Evolutionary conservation across 2,329 filamentous ascomycete genomes (phyloP), one percentile per base, ranked within the genome.

Genomic region (Raffaelea arxii): DNA sequence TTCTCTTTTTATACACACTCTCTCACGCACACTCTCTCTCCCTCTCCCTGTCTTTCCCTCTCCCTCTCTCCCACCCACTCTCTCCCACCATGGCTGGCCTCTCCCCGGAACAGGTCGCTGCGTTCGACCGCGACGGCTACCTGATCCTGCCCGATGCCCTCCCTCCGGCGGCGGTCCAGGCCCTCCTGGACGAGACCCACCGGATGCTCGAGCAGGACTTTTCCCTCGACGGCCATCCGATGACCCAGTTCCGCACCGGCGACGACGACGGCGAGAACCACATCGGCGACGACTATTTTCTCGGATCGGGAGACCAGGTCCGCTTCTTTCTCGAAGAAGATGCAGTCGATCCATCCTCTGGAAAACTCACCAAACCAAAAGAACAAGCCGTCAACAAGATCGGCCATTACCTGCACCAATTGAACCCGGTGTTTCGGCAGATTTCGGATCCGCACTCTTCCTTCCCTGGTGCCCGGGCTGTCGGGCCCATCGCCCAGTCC

Each of bases 241-340:
- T 97, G 74, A 97, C 92, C 9, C 84, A 83, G 60, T 98, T 98
- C 75, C 86, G 84, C 25, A 96, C 91, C 0, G 90, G 90, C 55
- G 82, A 78, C 60, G 66, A 66, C 40, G 63, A 61, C 40, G 67
- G 67, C 44, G 62, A 60, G 36, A 76, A 82, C 50, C 91, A 97
- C 66, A 86, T 96, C 11, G 90, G 91, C 51, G 92, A 97, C 68
- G 80, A 85, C 60, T 98, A 98, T 74, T 97, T 98, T 68, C 78
- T 97, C 3, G 75, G 73, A 2, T 92, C 85, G 3, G 89, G 88
- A 51, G 86, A 97, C 71, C 91, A 96, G 67, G 72, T 97, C 51
- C 84, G 89, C 49, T 97, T 94, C 75, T 97, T 97, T 75, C 94
- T 97, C 65, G 91, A 97, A 66, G 88, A 94, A 65, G 90, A 92